Conservation (phyloP, 805 yeast species). For the Isabelozyma rhagii region DNA sequence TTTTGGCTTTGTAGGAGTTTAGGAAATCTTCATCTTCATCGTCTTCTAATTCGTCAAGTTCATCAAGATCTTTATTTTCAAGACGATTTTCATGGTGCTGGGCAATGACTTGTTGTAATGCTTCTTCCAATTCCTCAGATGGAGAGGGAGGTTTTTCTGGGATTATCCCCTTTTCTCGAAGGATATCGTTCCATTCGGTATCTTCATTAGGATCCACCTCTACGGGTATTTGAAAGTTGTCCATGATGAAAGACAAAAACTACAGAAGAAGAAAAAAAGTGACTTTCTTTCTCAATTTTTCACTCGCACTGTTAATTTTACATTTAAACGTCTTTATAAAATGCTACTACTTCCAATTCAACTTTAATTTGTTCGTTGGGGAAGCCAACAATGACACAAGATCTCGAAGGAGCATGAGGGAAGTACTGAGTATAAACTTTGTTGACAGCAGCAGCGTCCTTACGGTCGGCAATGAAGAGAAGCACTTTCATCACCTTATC, state of each 20-base stretch:
- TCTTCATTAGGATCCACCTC: conserved; percentile 95
- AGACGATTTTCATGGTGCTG: conserved; percentile 80
- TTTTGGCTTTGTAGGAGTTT: conserved; percentile 68
- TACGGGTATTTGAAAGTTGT: conserved; percentile 65
- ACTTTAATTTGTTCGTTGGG: conserved; percentile 43
- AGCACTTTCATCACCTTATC: conserved; percentile 45
- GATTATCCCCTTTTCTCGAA: conserved; percentile 84
- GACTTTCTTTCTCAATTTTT: too few species aligned
- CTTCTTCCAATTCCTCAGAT: conserved; percentile 81
- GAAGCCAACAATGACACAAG: conserved; percentile 47
- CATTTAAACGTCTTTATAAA: neutral
- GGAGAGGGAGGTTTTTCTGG: conserved; percentile 92
- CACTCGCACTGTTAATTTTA: neutral
- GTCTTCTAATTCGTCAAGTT: conserved; percentile 83
- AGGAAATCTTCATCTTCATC: conserved; percentile 92
- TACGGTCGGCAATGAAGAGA: conserved; percentile 40
- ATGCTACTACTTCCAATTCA: conserved; percentile 47
- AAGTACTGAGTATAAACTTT: conserved; percentile 41
- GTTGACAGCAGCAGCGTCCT: conserved; percentile 39
- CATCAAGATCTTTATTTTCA: conserved; percentile 73
- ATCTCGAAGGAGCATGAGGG: conserved; percentile 46
- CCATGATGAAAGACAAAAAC: neutral
- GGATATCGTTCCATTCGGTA: conserved; percentile 98
- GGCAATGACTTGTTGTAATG: conserved; percentile 75
- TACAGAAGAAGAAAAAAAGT: neutral